Base-by-base conservation (phyloP, 495 filamentous ascomycete genomes). In the Aspergillus bridgeri region DNA sequence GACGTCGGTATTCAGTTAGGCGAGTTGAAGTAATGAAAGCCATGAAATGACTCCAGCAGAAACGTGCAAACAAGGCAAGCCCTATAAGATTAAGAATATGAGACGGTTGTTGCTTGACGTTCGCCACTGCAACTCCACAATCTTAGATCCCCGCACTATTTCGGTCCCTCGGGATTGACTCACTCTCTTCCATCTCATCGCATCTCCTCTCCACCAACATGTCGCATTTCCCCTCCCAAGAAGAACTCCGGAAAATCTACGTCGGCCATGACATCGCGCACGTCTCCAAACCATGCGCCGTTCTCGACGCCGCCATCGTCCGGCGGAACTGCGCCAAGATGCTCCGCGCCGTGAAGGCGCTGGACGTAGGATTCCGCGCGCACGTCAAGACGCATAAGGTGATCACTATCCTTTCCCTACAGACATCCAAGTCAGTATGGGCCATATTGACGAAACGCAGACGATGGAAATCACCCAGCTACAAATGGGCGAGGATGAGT, bases 381-480 rank as follows among this genome's bases (percentile, higher is more conserved):
- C 33, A 38, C 33, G 33, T 38, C 33, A 38, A 38, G 33, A 38
- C 33, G 11, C 33, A 38, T 15, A 38, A 38, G 17, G 33, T 33
- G 13, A 3, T 7, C 7, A 27, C 25, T 4, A 3, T 7, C 4
- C 3, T 27, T 27, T 7, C 25, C 25, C 25, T 4, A 27, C 7
- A 3, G 3, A 27, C 4, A 27, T 3, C 25, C 7, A 27, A 3
- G 25, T 27, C 3, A 4, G 25, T 4, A 27, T 27, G 25, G 4
- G 25, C 25, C 6, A 29, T 3, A 7, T 9, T 29, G 11, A 29
- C 27, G 6, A 7, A 6, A 8, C 77, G 6, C 61, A 91, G 86
- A 95, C 91, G 0, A 76, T 77, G 5, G 82, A 96, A 69, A 69
- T 93, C 52, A 83, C 91, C 22, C 77, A 79, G 47, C 72, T 94